Conservation (phyloP, 1,284 basidiomycete species). For the Grifola frondosa region DNA sequence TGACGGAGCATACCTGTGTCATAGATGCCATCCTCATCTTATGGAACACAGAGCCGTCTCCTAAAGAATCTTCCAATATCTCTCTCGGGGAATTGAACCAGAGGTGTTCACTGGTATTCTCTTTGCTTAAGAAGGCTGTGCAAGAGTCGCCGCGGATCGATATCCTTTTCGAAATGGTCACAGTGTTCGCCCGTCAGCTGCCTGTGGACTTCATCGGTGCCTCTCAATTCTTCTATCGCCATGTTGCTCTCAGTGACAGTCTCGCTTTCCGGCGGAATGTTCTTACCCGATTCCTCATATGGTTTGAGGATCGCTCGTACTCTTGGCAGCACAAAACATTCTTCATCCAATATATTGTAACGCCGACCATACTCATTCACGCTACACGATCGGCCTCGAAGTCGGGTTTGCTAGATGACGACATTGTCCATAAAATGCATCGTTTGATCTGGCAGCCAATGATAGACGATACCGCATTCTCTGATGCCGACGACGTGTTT, state of each 20-base stretch:
- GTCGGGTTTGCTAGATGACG: slow-evolving; percentile 65
- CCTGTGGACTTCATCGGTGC: slow-evolving; percentile 82
- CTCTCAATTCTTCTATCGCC: slow-evolving; percentile 88
- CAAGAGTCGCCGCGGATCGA: slow-evolving; percentile 77
- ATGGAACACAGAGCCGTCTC: slow-evolving; percentile 63
- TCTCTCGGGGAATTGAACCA: slow-evolving; percentile 55
- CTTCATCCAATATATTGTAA: slow-evolving; percentile 86
- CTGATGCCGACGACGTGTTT: slow-evolving; percentile 75
- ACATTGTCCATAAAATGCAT: slow-evolving; percentile 72
- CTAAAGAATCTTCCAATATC: slow-evolving; percentile 46
- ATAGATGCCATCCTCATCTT: slow-evolving; percentile 70
- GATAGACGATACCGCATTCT: slow-evolving; percentile 55
- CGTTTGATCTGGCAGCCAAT: slow-evolving; percentile 81
- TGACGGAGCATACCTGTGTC: slow-evolving; percentile 63
- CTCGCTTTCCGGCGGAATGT: slow-evolving; percentile 78
- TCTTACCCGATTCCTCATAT: slow-evolving; percentile 81
- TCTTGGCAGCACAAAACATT: slow-evolving; percentile 83
- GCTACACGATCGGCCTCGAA: slow-evolving; percentile 54
- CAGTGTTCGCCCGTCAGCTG: slow-evolving; percentile 79
- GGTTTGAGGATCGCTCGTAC: slow-evolving; percentile 72
- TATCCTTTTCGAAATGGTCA: slow-evolving; percentile 86
- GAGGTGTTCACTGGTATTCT: slow-evolving; percentile 69
- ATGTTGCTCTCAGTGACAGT: slow-evolving; percentile 72
- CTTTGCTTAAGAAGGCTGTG: slow-evolving; percentile 76
- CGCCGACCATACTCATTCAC: slow-evolving; percentile 84